Base-by-base conservation (phyloP, 2,329 filamentous ascomycete species). In the Furcasterigmium furcatum region DNA sequence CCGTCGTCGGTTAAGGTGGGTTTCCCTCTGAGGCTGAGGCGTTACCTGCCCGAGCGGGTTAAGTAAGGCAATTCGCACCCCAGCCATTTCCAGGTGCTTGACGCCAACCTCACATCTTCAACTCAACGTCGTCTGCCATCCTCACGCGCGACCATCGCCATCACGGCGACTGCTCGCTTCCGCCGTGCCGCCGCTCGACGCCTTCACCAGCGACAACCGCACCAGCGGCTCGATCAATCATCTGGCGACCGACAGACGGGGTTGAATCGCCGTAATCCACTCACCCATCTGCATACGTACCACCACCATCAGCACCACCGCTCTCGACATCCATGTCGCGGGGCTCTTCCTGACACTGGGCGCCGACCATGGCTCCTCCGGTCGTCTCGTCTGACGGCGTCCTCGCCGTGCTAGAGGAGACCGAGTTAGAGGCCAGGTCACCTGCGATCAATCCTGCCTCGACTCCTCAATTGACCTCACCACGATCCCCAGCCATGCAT, bases 331-430 rank as follows among this genome's bases (percentile, higher is more conserved):
- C 39, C 44, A 46, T 51, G 48, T 52, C 39, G 45, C 43, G 36
- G 48, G 41, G 41, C 12, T 24, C 21, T 44, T 43, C 46, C 45
- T 52, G 46, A 52, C 48, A 43, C 41, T 41, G 49, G 38, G 46
- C 41, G 48, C 50, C 50, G 19, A 52, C 36, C 44, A 49, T 52
- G 50, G 50, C 48, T 49, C 50, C 50, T 49, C 42, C 48, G 41
- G 42, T 43, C 46, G 48, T 48, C 46, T 52, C 46, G 38, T 49
- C 50, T 45, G 50, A 52, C 48, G 50, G 50, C 32, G 35, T 43
- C 39, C 32, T 44, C 42, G 38, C 50, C 50, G 41, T 43, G 30
- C 12, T 51, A 48, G 50, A 51, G 38, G 43, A 49, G 44, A 48
- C 40, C 41, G 46, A 52, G 27, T 46, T 27, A 35, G 42, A 44